Evolutionary conservation across 495 filamentous ascomycete species (phyloP).

Genomic region (Darksidea phi): DNA sequence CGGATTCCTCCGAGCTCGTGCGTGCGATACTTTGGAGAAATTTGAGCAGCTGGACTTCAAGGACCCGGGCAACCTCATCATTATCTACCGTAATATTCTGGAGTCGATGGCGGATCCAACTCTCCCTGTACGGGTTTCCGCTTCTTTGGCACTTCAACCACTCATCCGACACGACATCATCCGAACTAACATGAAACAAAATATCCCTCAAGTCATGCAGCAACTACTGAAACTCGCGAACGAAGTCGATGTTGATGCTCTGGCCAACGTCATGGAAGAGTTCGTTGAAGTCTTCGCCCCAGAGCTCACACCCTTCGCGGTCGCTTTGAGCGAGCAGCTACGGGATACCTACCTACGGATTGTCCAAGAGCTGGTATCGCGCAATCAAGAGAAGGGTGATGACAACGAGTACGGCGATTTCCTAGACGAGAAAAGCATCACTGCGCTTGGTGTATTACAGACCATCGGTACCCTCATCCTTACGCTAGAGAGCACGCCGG

Average conservation of each 20-base stretch:
- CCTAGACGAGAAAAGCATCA: conserved; percentile 97
- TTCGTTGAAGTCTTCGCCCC: conserved; percentile 97
- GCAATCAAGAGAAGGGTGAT: conserved; percentile 65
- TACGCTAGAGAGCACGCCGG: conserved; percentile 92
- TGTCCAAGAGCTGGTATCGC: conserved; percentile 83
- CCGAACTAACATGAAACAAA: conserved; percentile 89
- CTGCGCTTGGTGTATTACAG: conserved; percentile 91
- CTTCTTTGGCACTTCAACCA: conserved; percentile 89
- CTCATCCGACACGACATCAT: conserved; percentile 94
- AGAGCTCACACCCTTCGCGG: conserved; percentile 96
- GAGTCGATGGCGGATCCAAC: conserved; percentile 93
- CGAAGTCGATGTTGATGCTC: conserved; percentile 88
- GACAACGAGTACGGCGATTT: conserved; percentile 86
- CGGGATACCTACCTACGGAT: conserved; percentile 96
- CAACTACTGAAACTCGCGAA: conserved; percentile 94
- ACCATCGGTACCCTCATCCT: conserved; percentile 97
- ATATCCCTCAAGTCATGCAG: conserved; percentile 99
- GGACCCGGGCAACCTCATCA: conserved; percentile 87
- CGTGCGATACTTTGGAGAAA: conserved; percentile 95
- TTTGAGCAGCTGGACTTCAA: conserved; percentile 96
- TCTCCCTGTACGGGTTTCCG: conserved; percentile 90
- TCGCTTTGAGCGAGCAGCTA: conserved; percentile 92
- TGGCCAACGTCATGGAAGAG: conserved; percentile 99
- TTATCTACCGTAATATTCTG: conserved; percentile 94
- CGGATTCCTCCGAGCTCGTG: conserved; percentile 90